Percentiles rank a stretch among this genome's conserved stretches.
phyloP scores from a whole-genome alignment of 2,329 filamentous ascomycete genomes.

The Stylonectria norvegica region DNA sequence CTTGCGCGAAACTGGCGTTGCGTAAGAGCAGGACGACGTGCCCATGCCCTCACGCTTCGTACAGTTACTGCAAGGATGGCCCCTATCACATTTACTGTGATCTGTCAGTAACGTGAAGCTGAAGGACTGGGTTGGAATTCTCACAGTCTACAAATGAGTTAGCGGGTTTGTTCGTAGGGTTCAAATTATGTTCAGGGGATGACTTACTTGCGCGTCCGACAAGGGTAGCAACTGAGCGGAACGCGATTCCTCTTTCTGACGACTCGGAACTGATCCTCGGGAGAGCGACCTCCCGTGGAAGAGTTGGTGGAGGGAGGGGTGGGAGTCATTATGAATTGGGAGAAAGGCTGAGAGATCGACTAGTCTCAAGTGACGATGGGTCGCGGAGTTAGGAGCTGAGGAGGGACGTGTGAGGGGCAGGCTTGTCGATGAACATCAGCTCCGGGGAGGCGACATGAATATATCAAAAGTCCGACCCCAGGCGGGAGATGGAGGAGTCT shows the following conservation, averaged over 20 bases:
- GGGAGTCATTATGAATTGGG: constrained; percentile 58
- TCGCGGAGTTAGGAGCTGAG: constrained; percentile 10
- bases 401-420: neutral
- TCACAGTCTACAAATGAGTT: constrained; percentile 38
- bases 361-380: constrained; percentile 21
- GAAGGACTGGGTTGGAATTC: no score
- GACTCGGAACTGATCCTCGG: constrained; percentile 81
- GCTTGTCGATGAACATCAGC: constrained; percentile 14
- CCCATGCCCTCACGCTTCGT: constrained; percentile 84
- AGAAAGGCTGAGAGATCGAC: constrained; percentile 18
- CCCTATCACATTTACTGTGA: constrained; percentile 86
- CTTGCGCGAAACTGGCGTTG: constrained; percentile 65
- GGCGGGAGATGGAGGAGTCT: constrained; percentile 1
- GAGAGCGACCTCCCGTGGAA: constrained; percentile 72
- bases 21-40: constrained; percentile 80
- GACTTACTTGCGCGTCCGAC: constrained; percentile 82
- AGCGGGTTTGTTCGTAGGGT: constrained; percentile 23
- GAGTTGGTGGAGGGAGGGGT: constrained; percentile 76
- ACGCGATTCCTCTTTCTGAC: constrained; percentile 90
- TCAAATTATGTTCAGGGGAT: constrained; percentile 30
- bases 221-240: constrained; percentile 87
- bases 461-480: constrained; percentile 20
- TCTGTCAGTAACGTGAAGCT: neutral
- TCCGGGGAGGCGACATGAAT: constrained; percentile 20
- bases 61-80: constrained; percentile 90